A percentile compares a stretch with the other conserved stretches of the same genome.
phyloP scores from a whole-genome alignment of 75 land plant species.

The Gnetum montanum region DNA sequence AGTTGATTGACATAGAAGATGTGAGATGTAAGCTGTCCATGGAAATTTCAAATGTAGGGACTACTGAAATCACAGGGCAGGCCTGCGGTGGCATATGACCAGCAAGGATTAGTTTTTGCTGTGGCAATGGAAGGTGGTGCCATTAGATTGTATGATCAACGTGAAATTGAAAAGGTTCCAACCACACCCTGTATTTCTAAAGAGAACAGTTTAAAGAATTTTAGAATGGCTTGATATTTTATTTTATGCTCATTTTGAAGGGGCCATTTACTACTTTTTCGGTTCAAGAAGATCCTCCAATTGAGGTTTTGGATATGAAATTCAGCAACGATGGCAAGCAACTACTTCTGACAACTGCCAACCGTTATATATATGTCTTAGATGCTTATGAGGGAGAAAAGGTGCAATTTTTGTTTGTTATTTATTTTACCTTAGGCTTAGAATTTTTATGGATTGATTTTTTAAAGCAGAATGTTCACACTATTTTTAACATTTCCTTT shows the following conservation, averaged over 20 bases:
- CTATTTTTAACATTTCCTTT: too few relatives aligned
- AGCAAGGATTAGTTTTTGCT: conserved; percentile 97
- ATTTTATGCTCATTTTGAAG: conserved; percentile 20
- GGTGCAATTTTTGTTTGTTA: conserved; percentile 21
- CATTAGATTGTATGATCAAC: conserved; percentile 89
- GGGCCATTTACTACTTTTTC: conserved; percentile 97
- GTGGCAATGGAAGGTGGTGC: conserved; percentile 99
- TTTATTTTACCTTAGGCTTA: not conserved
- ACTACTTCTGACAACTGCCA: conserved; percentile 92
- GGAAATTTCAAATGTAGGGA: too few relatives aligned
- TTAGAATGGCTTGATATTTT: too few relatives aligned
- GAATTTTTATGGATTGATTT: not conserved
- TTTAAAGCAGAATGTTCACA: too few relatives aligned
- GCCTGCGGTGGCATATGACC: conserved; percentile 96
- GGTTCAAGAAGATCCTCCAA: conserved; percentile 91
- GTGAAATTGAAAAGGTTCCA: conserved; percentile 89
- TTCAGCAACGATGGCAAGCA: conserved; percentile 97
- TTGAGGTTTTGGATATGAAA: conserved; percentile 93
- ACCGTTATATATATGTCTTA: conserved; percentile 75
- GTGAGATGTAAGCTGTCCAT: not conserved
- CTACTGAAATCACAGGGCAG: conserved; percentile 77
- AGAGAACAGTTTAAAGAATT: not conserved
- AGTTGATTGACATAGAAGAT: not conserved
- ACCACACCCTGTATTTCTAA: too few relatives aligned
- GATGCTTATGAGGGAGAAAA: conserved; percentile 94